Evolutionary conservation across 148 eudicot species (phyloP).

Genomic region (Silene uniflora): DNA sequence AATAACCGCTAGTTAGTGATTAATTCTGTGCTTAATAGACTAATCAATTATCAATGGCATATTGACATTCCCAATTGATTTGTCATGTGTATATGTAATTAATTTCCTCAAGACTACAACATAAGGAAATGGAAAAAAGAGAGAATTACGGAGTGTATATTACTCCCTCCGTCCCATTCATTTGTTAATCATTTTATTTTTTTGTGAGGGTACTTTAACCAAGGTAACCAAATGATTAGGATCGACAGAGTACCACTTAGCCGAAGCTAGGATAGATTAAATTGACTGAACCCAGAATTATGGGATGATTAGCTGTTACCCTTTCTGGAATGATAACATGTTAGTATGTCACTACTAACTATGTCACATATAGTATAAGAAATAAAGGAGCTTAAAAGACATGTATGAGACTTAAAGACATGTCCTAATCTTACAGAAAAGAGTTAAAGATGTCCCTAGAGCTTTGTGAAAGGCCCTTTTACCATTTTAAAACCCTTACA

Average conservation of each 20-base stretch:
- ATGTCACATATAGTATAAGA: background rate
- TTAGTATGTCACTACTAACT: background rate
- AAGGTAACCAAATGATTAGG: no score
- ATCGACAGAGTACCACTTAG: no score
- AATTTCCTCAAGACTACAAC: no score
- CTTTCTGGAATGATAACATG: background rate
- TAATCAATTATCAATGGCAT: background rate
- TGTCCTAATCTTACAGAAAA: background rate
- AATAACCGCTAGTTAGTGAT: constrained; percentile 13
- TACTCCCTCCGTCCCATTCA: no score
- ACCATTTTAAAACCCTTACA: background rate
- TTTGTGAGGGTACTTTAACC: no score
- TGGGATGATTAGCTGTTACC: background rate
- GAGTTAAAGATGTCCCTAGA: background rate
- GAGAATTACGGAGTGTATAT: no score
- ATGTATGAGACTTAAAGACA: background rate
- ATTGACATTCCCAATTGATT: no score
- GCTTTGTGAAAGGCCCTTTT: background rate
- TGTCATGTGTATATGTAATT: no score
- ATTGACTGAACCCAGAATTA: background rate
- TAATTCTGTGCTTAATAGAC: constrained; percentile 7
- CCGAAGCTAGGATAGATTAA: background rate
- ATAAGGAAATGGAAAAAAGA: no score
- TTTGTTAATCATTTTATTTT: no score
- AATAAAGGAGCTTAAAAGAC: background rate